Conservation (phyloP, 2,329 filamentous ascomycete species). For the Penicillium sclerotiorum region DNA sequence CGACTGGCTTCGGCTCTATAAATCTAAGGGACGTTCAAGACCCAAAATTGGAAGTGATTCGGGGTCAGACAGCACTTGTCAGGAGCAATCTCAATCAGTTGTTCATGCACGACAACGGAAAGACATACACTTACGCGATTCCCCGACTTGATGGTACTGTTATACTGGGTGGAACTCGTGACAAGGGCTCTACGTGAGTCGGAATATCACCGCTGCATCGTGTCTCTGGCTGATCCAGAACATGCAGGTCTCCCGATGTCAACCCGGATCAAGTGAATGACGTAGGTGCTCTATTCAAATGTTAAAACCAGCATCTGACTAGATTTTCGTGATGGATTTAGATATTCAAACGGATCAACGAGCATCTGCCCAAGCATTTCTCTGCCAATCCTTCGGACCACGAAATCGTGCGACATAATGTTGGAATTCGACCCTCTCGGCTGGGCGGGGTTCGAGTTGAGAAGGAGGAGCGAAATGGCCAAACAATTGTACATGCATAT, state of each 20-base stretch:
- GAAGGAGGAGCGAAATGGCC: conserved; percentile 3
- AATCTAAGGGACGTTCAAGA: conserved; percentile 19
- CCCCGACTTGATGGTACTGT: conserved; percentile 22
- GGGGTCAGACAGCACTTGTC: conserved; percentile 30
- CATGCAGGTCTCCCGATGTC: too few relatives aligned
- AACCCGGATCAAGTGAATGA: too few relatives aligned
- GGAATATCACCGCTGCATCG: too few relatives aligned
- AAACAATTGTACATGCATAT: conserved; percentile 21
- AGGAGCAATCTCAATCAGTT: conserved; percentile 19
- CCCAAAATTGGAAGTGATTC: conserved; percentile 35
- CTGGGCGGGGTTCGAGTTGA: conserved; percentile 24
- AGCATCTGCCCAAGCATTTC: not conserved
- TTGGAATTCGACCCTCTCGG: conserved; percentile 21
- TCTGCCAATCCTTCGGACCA: conserved; percentile 7
- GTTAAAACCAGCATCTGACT: not conserved
- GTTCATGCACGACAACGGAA: conserved; percentile 22
- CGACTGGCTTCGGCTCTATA: conserved; percentile 21
- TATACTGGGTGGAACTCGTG: conserved; percentile 22
- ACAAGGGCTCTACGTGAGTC: conserved; percentile 6
- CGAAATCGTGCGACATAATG: conserved; percentile 17
- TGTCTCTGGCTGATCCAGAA: too few relatives aligned
- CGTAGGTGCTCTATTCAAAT: too few relatives aligned
- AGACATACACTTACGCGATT: conserved; percentile 27
- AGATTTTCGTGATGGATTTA: not conserved
- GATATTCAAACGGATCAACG: conserved; percentile 20